Conservation (phyloP, 495 filamentous ascomycete species). For the Penicillium ochrochloron region DNA sequence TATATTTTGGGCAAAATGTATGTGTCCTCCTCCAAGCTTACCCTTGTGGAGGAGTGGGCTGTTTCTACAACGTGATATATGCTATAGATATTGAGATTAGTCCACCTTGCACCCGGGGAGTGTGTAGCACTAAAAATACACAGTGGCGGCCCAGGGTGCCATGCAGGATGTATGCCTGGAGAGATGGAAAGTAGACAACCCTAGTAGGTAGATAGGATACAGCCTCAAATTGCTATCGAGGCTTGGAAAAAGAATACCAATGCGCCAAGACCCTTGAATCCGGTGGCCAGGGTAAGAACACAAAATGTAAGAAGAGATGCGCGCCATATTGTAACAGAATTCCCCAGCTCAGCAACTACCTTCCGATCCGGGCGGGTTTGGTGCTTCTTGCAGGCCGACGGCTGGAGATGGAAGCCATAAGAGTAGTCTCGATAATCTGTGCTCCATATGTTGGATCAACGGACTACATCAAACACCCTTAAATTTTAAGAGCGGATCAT, state of each 20-base stretch:
- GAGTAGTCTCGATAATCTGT: neutral
- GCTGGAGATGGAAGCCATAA: neutral
- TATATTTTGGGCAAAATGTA: too few relatives aligned
- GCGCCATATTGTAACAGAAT: neutral
- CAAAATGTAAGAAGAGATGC: neutral
- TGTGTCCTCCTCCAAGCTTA: too few relatives aligned
- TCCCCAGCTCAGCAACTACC: neutral
- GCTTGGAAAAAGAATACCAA: neutral
- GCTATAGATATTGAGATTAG: too few relatives aligned
- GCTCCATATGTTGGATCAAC: neutral
- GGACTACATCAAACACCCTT: neutral
- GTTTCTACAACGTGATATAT: too few relatives aligned
- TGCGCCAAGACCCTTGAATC: neutral
- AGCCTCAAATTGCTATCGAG: neutral
- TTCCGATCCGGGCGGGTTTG: neutral
- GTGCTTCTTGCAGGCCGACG: neutral
- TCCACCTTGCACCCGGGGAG: too few relatives aligned
- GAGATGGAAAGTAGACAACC: neutral
- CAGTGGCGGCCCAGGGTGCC: too few relatives aligned
- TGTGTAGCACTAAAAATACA: too few relatives aligned
- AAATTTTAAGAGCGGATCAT: neutral
- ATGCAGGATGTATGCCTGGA: neutral
- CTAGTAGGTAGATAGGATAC: neutral
- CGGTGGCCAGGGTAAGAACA: neutral
- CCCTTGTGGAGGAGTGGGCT: too few relatives aligned